Evolutionary conservation across 768 basidiomycete genomes (phyloP).

Genomic region (Russula olivacea): DNA sequence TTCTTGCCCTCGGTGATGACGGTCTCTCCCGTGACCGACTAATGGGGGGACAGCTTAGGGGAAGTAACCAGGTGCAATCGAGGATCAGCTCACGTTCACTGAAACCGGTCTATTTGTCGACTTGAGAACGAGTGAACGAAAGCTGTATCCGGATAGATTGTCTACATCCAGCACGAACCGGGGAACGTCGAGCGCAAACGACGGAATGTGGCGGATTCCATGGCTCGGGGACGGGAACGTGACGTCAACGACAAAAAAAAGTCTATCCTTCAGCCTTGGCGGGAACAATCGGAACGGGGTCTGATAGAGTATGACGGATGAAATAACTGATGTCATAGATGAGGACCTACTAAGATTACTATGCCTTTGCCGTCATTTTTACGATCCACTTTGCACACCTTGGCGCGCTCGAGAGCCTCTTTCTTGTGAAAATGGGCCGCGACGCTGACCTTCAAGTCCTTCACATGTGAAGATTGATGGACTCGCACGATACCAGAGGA

Average conservation of each 20-base stretch:
- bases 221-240: slow-evolving; percentile 5
- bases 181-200: neutral
- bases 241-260: slow-evolving; percentile 10
- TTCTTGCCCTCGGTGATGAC: slow-evolving; percentile 1
- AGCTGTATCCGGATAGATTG: neutral
- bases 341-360: slow-evolving; percentile 6
- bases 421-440: neutral
- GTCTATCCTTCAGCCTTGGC: neutral
- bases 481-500: slow-evolving; percentile 12
- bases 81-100: slow-evolving; percentile 1
- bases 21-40: neutral
- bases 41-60: neutral
- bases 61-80: neutral
- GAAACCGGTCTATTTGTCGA: slow-evolving; percentile 4
- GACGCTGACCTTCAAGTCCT: slow-evolving; percentile 9
- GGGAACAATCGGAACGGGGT: slow-evolving; percentile 8
- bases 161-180: neutral
- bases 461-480: neutral
- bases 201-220: neutral
- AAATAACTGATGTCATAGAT: neutral
- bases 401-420: slow-evolving; percentile 2
- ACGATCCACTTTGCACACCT: slow-evolving; percentile 1
- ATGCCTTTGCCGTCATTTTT: neutral
- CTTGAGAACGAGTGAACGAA: slow-evolving; percentile 1
- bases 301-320: neutral